These are phyloP conservation scores for Fusarium siculi DNA, from an alignment of 2,329 filamentous ascomycete species.

Conservation along the genomic window DNA sequence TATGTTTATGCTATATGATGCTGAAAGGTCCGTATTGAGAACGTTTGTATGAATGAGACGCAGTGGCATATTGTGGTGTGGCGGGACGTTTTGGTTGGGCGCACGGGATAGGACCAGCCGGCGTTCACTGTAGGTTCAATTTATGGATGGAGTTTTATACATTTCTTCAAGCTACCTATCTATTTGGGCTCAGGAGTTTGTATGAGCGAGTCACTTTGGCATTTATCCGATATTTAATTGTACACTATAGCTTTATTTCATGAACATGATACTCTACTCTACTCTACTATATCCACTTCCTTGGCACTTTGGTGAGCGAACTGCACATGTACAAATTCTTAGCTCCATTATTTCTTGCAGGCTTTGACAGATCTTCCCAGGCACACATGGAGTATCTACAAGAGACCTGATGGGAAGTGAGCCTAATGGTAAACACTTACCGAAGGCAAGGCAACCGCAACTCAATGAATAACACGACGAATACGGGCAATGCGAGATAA, in stretches of 20 bases:
- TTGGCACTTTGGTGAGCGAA: too few relatives aligned
- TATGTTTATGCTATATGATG: conserved; percentile 3
- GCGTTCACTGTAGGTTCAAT: conserved; percentile 27
- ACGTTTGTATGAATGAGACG: conserved; percentile 7
- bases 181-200: not conserved
- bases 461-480: conserved; percentile 11
- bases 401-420: not conserved
- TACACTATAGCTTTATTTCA: conserved; percentile 14
- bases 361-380: not conserved
- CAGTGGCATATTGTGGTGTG: not conserved
- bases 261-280: conserved; percentile 6
- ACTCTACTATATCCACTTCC: not conserved
- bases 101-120: conserved; percentile 15
- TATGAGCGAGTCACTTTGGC: conserved; percentile 6
- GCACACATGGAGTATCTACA: not conserved
- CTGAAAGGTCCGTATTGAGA: not conserved
- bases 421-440: not conserved
- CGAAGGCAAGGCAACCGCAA: not conserved
- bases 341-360: not conserved
- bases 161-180: conserved; percentile 8
- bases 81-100: conserved; percentile 20
- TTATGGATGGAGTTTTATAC: conserved; percentile 26
- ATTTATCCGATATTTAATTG: conserved; percentile 16
- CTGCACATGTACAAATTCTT: too few relatives aligned
- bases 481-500: conserved; percentile 38